phyloP scores from a whole-genome alignment of 345 rosid genomes.

The Limnanthes douglasii region DNA sequence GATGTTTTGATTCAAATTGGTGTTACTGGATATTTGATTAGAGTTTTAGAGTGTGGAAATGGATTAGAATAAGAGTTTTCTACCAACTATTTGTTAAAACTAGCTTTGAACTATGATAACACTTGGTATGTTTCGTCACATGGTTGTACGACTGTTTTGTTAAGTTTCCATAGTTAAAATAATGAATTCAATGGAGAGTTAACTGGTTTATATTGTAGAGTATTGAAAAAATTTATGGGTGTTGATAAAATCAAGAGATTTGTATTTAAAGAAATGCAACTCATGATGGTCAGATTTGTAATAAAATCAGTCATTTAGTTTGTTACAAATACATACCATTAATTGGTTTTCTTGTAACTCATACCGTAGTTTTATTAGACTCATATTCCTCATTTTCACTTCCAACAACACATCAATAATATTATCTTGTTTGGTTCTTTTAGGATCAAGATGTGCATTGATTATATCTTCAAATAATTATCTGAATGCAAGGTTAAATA shows the following conservation, averaged over 20 bases:
- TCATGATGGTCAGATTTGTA: too few species aligned
- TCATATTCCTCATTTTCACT: too few species aligned
- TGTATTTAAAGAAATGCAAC: constrained; percentile 72
- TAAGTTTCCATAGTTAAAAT: constrained; percentile 40
- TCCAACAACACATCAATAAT: too few species aligned
- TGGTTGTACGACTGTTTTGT: constrained; percentile 73
- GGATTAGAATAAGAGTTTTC: constrained; percentile 38
- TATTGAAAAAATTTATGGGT: constrained; percentile 57
- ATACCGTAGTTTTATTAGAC: too few species aligned
- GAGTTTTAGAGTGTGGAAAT: constrained; percentile 52
- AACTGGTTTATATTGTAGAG: constrained; percentile 45
- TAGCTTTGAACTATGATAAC: constrained; percentile 72
- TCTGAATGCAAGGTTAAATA: too few species aligned
- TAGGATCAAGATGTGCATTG: too few species aligned
- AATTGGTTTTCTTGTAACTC: too few species aligned
- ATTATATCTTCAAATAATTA: too few species aligned
- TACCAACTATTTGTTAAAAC: constrained; percentile 38
- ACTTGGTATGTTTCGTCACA: constrained; percentile 95
- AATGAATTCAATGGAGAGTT: constrained; percentile 24
- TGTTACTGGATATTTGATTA: constrained; percentile 46
- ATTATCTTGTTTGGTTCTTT: too few species aligned
- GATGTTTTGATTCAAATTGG: constrained; percentile 52
- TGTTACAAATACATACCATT: too few species aligned
- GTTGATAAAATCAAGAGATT: constrained; percentile 83
- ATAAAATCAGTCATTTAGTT: too few species aligned